Conservation (phyloP, 805 yeast species). For the Starmera quercuum region DNA sequence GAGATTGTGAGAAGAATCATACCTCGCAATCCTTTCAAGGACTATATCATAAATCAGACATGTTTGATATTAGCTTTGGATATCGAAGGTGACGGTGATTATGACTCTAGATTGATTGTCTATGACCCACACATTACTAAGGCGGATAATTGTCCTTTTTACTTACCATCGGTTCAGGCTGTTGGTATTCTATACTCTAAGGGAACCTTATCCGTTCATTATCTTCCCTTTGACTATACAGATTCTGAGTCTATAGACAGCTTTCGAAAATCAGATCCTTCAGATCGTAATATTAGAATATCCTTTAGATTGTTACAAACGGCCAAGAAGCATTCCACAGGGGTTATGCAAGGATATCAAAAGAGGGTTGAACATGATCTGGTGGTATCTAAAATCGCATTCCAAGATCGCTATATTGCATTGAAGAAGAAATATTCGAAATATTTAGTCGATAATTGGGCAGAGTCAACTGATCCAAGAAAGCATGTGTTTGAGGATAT, state of each 20-base stretch:
- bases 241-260: slow-evolving; percentile 19
- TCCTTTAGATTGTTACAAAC: slow-evolving; percentile 77
- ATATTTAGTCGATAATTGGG: slow-evolving; percentile 72
- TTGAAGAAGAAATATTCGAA: slow-evolving; percentile 80
- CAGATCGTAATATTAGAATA: slow-evolving; percentile 68
- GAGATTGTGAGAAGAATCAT: slow-evolving; percentile 75
- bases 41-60: slow-evolving; percentile 76
- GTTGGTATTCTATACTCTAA: slow-evolving; percentile 57
- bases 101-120: slow-evolving; percentile 46
- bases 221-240: slow-evolving; percentile 46
- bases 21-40: slow-evolving; percentile 90
- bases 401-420: slow-evolving; percentile 74
- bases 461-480: slow-evolving; percentile 89
- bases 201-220: slow-evolving; percentile 58
- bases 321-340: slow-evolving; percentile 74
- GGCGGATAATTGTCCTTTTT: slow-evolving; percentile 68
- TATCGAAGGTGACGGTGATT: slow-evolving; percentile 13
- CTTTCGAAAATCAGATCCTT: slow-evolving; percentile 28
- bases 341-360: slow-evolving; percentile 77
- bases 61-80: slow-evolving; percentile 45
- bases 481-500: slow-evolving; percentile 96
- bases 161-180: slow-evolving; percentile 78
- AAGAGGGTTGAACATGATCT: slow-evolving; percentile 85
- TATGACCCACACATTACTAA: slow-evolving; percentile 69
- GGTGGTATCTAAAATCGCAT: slow-evolving; percentile 73